These are phyloP conservation scores for Fusarium nodosum DNA, from an alignment of 2,329 filamentous ascomycete genomes.

Conservation along the genomic window DNA sequence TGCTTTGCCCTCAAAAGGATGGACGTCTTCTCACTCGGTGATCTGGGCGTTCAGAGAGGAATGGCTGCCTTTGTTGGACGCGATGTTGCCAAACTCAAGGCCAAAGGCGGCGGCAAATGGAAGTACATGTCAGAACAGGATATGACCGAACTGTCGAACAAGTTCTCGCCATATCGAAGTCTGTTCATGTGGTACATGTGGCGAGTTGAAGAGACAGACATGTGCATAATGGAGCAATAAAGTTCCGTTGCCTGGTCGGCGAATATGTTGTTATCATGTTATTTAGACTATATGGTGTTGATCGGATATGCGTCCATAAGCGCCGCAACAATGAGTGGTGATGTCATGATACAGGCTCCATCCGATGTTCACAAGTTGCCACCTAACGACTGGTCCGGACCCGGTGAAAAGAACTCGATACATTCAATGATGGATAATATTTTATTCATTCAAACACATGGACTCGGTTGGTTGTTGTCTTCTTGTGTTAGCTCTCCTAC, in stretches of 20 bases:
- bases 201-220: conserved; percentile 84
- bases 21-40: conserved; percentile 93
- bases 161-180: conserved; percentile 88
- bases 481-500: background rate
- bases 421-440: conserved; percentile 21
- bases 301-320: conserved; percentile 10
- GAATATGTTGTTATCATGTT: conserved; percentile 27
- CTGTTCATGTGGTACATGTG: conserved; percentile 99
- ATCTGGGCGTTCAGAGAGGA: conserved; percentile 93
- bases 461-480: conserved; percentile 2
- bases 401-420: conserved; percentile 4
- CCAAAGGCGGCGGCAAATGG: conserved; percentile 86
- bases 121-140: conserved; percentile 98
- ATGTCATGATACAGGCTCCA: conserved; percentile 34
- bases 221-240: conserved; percentile 68
- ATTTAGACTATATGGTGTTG: conserved; percentile 16
- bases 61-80: conserved; percentile 90
- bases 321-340: conserved; percentile 27
- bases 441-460: background rate
- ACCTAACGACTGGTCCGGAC: conserved; percentile 25
- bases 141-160: conserved; percentile 85
- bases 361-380: conserved; percentile 1
- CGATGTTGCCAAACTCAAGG: conserved; percentile 87
- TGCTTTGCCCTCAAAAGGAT: conserved; percentile 94
- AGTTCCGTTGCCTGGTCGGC: conserved; percentile 35